A percentile compares a stretch with the other conserved stretches of the same genome.
Evolutionary conservation across 495 filamentous ascomycete species (phyloP).

Genomic region (Durotheca rogersii): DNA sequence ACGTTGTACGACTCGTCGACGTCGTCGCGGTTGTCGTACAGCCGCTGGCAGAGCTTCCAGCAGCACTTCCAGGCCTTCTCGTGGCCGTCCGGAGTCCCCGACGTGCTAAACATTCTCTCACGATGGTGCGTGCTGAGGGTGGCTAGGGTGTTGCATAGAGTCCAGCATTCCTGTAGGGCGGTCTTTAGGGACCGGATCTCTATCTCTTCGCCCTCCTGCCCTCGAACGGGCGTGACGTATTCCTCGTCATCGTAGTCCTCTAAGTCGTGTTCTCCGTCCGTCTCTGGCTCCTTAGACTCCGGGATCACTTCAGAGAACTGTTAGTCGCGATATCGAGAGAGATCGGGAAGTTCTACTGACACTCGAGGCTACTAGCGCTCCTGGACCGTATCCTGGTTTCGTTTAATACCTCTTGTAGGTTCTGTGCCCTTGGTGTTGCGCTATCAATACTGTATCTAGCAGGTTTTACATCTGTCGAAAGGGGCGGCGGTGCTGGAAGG

Average conservation of each 20-base stretch:
- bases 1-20: slow-evolving; percentile 67
- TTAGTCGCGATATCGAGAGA: slow-evolving; percentile 8
- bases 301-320: slow-evolving; percentile 46
- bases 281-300: slow-evolving; percentile 45
- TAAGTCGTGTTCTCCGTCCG: slow-evolving; percentile 35
- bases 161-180: slow-evolving; percentile 90
- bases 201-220: slow-evolving; percentile 50
- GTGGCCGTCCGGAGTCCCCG: slow-evolving; percentile 69
- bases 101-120: slow-evolving; percentile 69
- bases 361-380: slow-evolving; percentile 68
- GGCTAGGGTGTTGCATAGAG: slow-evolving; percentile 86
- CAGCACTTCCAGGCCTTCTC: slow-evolving; percentile 89
- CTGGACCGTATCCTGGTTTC: slow-evolving; percentile 49
- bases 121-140: slow-evolving; percentile 82
- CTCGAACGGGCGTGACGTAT: slow-evolving; percentile 44
- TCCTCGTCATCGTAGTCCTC: slow-evolving; percentile 44
- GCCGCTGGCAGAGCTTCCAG: slow-evolving; percentile 84
- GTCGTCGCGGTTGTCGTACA: slow-evolving; percentile 79
- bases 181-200: slow-evolving; percentile 73
- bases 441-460: slow-evolving; percentile 64
- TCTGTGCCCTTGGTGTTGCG: slow-evolving; percentile 81
- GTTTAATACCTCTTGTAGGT: slow-evolving; percentile 61
- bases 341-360: slow-evolving; percentile 47
- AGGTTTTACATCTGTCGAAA: slow-evolving; percentile 68
- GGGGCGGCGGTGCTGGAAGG: slow-evolving; percentile 56